Evolutionary conservation across 2,329 filamentous ascomycete species (phyloP), one percentile per base, ranked within the genome.

Genomic region (Acrodontium crateriforme): DNA sequence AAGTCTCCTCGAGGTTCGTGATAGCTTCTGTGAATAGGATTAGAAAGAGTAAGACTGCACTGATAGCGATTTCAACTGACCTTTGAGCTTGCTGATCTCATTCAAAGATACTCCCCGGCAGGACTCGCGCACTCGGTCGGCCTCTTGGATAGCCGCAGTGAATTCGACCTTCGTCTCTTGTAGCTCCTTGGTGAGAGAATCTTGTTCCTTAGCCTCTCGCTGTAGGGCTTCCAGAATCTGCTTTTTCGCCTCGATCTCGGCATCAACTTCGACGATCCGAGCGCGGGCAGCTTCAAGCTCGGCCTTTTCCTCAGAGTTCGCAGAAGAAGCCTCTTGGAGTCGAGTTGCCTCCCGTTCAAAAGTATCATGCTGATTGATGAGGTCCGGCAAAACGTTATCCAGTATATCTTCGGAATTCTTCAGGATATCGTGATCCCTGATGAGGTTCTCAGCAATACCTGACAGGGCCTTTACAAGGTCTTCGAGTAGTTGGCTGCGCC

Each of bases 401-500:
- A 95, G 58, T 3, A 83, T 58, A 18, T 68, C 58, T 50, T 85
- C 73, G 44, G 84, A 77, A 47, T 74, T 65, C 9, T 64, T 54
- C 6, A 98, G 53, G 2, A 71, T 46, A 30, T 68, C 60, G 28
- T 80, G 72, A 41, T 98, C 89, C 1, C 61, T 59, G 25, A 72
- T 68, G 71, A 98, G 82, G 12, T 77, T 82, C 31, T 79, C 70
- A 1, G 71, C 64, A 32, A 85, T 89, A 35, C 70, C 74, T 30
- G 79, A 54, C 3, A 95, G 68, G 3, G 81, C 85, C 42, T 83
- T 75, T 48, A 79, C 84, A 19, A 98, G 66, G 11, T 82, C 79
- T 31, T 84, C 67, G 16, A 80, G 74, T 14, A 95, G 67, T 45
- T 89, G 87, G 66, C 81, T 87, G 21, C 89, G 77, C 89, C 89